These are phyloP conservation scores for Polytolypa hystricis DNA, from an alignment of 2,329 filamentous ascomycete species.

Conservation along the genomic window DNA sequence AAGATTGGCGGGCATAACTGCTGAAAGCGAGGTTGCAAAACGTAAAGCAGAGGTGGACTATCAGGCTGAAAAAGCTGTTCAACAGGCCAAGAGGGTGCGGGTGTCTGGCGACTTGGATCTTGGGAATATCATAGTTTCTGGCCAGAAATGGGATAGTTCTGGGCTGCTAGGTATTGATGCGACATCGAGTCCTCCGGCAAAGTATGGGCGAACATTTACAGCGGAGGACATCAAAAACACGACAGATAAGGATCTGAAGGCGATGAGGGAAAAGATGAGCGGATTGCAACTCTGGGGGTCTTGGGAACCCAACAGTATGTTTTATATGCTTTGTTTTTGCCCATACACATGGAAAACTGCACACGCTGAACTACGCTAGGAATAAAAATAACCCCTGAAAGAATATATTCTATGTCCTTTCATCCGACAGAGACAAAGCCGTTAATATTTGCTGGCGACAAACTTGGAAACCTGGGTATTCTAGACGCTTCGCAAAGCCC, in stretches of 20 bases:
- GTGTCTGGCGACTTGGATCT: constrained; percentile 60
- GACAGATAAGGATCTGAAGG: constrained; percentile 62
- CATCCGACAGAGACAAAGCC: constrained; percentile 81
- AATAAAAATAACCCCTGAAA: constrained; percentile 82
- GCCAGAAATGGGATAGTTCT: constrained; percentile 60
- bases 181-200: constrained; percentile 56
- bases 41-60: constrained; percentile 57
- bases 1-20: constrained; percentile 50
- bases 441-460: constrained; percentile 86
- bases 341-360: too few relatives aligned
- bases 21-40: constrained; percentile 56
- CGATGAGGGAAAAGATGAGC: constrained; percentile 65
- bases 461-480: constrained; percentile 79
- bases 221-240: constrained; percentile 75
- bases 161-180: constrained; percentile 54
- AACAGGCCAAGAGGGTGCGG: constrained; percentile 51
- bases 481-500: constrained; percentile 73
- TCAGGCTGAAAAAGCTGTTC: constrained; percentile 44
- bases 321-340: not conserved
- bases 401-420: constrained; percentile 77
- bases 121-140: constrained; percentile 67
- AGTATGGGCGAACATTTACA: constrained; percentile 74
- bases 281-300: constrained; percentile 68
- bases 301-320: constrained; percentile 66
- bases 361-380: too few relatives aligned